Evolutionary conservation across 306 rosid genomes (phyloP), one percentile per base, ranked within the genome.

Genomic region (Quercus rubra): DNA sequence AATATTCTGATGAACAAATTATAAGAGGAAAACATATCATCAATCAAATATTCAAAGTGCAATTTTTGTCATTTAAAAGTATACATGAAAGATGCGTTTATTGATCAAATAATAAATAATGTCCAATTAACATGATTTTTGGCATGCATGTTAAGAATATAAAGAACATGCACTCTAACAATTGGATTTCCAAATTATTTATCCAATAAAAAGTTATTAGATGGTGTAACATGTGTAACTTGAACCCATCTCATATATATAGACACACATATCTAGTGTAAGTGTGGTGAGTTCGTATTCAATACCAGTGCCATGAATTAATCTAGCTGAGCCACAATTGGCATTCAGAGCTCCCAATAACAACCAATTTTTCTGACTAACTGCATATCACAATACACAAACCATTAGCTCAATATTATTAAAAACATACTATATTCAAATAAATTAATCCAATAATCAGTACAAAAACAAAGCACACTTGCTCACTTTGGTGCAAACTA

Each of bases 261-360:
- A 61, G 6, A 59, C 19, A 62, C n/a, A n/a, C 20, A 19, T 20
- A 63, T 55, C 23, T 23, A 77, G 72, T 12, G 54, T 11, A 12
- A 46, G 23, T 19, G 56, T 15, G 64, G 46, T 8, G 46, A 41
- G 46, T 41, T 41, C 15, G 7, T 18, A 28, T 6, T 28, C 55
- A 27, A 77, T 93, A 90, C 98, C 98, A 56, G 96, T 88, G 33
- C 93, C 88, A 75, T 94, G 97, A 85, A 94, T 85, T 30, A 82
- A 84, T 78, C 92, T 84, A 18, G 74, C 38, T 54, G 83, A 33
- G 17, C 89, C 85, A 73, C 75, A 63, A 74, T 74, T 85, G 78
- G 84, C 71, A 82, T 86, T 83, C 9, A 79, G 62, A 33, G 78
- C 90, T 84, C 96, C 92, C 78, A 83, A 63, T 49, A 70, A 74